Evolutionary conservation across 2,329 filamentous ascomycete species (phyloP), one percentile per base, ranked within the genome.

Genomic region (Fusarium citri): DNA sequence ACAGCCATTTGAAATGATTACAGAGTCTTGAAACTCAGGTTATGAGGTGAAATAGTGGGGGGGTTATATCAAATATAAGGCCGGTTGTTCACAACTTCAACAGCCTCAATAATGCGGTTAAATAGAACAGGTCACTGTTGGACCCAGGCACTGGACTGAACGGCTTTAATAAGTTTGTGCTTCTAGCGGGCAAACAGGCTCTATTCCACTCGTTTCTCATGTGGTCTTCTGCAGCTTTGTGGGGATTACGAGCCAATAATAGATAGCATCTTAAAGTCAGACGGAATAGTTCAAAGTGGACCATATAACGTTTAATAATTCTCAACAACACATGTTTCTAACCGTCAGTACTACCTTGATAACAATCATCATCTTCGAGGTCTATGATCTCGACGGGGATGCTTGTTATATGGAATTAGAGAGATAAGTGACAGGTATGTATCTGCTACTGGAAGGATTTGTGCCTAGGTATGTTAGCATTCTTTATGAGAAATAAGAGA

Each of bases 221-320:
- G 48, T 66, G 34, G 37, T 50, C 48, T 34, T 54, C 49, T 53
- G 23, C 34, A 41, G 40, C 50, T 28, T 55, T 72, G 72, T 64
- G 72, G 72, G 72, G 72, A 60, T 66, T 72, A 46, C 30, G 58
- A 51, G 54, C 72, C 71, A 75, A 74, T 74, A 53, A n/a, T 56
- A 63, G 22, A 45, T 60, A 37, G 10, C 34, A 55, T 51, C 55
- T 37, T 12, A 56, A 34, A 46, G 53, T 31, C 37, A 46, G 37
- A 42, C 22, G 47, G 34, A 48, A 49, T 30, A 63, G n/a, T 26
- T 20, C 42, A 43, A 47, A 65, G 50, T 73, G 55, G 58, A 50
- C 57, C 53, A 18, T 37, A 37, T 10, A 5, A 5, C 9, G 16
- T 37, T 37, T 18, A 10, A 18, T 18, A 18, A 3, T 18, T 37